Conservation (phyloP, 768 basidiomycete genomes). For the Serendipita sp. region DNA sequence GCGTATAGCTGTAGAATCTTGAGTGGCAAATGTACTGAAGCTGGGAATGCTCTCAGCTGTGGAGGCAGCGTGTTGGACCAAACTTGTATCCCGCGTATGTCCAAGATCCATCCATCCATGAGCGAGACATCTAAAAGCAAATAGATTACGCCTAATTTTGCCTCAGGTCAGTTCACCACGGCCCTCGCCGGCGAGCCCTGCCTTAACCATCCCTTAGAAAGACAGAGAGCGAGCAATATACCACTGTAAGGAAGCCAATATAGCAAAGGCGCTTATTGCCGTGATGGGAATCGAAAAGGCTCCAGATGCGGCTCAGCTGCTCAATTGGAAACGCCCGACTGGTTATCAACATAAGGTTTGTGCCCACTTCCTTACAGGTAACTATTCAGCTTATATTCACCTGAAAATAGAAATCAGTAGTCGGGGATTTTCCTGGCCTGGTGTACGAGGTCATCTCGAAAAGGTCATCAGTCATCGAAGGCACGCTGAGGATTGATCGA, state of each 20-base stretch:
- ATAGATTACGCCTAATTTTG: constrained; percentile 55
- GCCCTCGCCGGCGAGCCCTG: neutral
- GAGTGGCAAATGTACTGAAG: constrained; percentile 11
- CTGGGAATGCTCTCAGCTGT: constrained; percentile 35
- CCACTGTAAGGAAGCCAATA: constrained; percentile 84
- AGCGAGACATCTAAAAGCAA: neutral
- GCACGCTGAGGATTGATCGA: constrained; percentile 63
- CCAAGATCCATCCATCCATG: neutral
- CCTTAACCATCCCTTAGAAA: constrained; percentile 37
- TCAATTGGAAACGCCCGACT: constrained; percentile 81
- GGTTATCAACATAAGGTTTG: constrained; percentile 38
- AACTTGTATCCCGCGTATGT: constrained; percentile 66
- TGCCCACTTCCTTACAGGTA: constrained; percentile 5
- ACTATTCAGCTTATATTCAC: neutral
- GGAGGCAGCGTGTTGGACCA: constrained; percentile 71
- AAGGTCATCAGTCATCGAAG: constrained; percentile 63
- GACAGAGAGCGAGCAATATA: constrained; percentile 87
- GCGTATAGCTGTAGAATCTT: constrained; percentile 19
- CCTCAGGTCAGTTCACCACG: constrained; percentile 51
- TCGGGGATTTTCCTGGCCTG: constrained; percentile 80
- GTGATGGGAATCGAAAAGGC: constrained; percentile 75
- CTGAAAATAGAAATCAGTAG: constrained; percentile 34
- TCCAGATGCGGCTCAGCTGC: constrained; percentile 61
- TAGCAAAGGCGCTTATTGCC: constrained; percentile 85
- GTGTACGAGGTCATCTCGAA: constrained; percentile 76